Evolutionary conservation across 2,329 filamentous ascomycete species (phyloP).

Genomic region (Fusarium protoensiforme): DNA sequence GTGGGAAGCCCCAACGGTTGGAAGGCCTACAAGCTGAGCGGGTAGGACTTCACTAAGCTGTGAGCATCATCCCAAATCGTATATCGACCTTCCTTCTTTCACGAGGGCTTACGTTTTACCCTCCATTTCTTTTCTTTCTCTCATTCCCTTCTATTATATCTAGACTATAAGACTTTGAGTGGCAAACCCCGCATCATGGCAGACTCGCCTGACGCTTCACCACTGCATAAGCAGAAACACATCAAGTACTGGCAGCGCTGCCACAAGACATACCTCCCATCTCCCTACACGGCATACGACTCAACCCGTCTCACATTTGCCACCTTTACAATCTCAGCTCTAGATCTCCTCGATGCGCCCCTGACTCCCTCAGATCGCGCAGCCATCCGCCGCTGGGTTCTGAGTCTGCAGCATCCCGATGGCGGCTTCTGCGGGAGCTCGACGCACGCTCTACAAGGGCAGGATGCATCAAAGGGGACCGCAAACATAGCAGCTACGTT

Average conservation of each 20-base stretch:
- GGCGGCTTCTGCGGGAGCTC: slow-evolving; percentile 93
- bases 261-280: slow-evolving; percentile 81
- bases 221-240: slow-evolving; percentile 73
- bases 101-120: not conserved
- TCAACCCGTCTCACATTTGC: slow-evolving; percentile 90
- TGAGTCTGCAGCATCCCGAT: slow-evolving; percentile 83
- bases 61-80: not conserved
- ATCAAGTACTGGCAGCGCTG: slow-evolving; percentile 94
- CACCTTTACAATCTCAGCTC: slow-evolving; percentile 87
- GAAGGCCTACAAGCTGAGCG: not conserved
- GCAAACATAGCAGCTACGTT: slow-evolving; percentile 88
- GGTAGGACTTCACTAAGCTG: slow-evolving; percentile 13
- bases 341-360: slow-evolving; percentile 80
- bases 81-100: not conserved
- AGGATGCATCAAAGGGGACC: slow-evolving; percentile 58
- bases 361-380: slow-evolving; percentile 57
- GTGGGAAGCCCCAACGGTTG: not conserved
- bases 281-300: slow-evolving; percentile 87
- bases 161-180: not conserved
- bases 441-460: slow-evolving; percentile 60
- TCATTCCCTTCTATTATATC: not conserved
- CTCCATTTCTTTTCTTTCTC: not conserved
- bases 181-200: slow-evolving; percentile 17
- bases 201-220: slow-evolving; percentile 32
- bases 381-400: slow-evolving; percentile 77